These are phyloP conservation scores for Adansonia rubrostipa DNA, from an alignment of 441 rosid species.

Conservation along the genomic window DNA sequence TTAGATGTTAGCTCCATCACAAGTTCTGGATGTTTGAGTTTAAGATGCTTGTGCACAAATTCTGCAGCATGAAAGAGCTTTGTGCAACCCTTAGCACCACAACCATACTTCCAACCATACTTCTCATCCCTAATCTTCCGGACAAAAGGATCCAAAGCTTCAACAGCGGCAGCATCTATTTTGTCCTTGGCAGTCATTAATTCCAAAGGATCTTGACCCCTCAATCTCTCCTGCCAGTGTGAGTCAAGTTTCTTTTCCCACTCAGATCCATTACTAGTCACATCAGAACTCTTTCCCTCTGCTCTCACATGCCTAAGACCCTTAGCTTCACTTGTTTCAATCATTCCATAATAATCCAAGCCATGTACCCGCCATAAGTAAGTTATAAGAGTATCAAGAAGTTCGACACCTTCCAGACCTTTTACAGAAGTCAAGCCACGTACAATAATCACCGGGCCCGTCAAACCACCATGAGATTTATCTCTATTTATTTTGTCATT, in stretches of 20 bases:
- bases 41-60: slow-evolving; percentile 43
- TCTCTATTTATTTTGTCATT: slow-evolving; percentile 71
- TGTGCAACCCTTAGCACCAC: slow-evolving; percentile 99
- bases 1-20: slow-evolving; percentile 54
- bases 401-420: slow-evolving; percentile 94
- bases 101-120: slow-evolving; percentile 99
- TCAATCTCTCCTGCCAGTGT: slow-evolving; percentile 79
- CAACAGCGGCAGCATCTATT: too few species aligned
- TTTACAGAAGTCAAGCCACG: slow-evolving; percentile 93
- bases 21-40: too few species aligned
- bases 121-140: slow-evolving; percentile 98
- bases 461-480: slow-evolving; percentile 71
- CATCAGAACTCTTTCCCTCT: slow-evolving; percentile 75
- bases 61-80: slow-evolving; percentile 98
- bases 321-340: slow-evolving; percentile 85
- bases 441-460: slow-evolving; percentile 86
- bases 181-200: too few species aligned
- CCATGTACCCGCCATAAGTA: slow-evolving; percentile 98
- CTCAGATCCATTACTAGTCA: slow-evolving; percentile 56
- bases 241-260: slow-evolving; percentile 84
- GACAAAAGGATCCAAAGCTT: slow-evolving; percentile 80
- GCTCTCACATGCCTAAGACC: slow-evolving; percentile 89
- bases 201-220: too few species aligned
- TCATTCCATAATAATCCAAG: slow-evolving; percentile 88
- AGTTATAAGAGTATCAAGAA: slow-evolving; percentile 87